Conservation (phyloP, 345 rosid genomes). For the Pistacia vera region DNA sequence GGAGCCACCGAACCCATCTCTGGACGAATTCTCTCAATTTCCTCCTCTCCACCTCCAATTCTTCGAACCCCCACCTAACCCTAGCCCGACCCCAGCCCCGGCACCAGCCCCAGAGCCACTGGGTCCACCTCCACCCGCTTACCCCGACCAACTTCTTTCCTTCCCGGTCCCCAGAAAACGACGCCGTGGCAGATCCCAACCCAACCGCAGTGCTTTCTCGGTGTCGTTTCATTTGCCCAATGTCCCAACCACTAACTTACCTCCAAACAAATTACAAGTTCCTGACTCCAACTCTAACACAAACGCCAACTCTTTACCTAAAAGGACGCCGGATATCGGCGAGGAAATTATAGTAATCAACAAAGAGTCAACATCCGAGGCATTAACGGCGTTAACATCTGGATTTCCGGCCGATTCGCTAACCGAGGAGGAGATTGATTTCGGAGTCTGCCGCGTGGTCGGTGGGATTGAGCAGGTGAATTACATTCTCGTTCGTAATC, state of each 20-base stretch:
- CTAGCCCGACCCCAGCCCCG: constrained; percentile 36
- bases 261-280: constrained; percentile 8
- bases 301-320: constrained; percentile 24
- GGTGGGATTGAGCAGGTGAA: constrained; percentile 98
- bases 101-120: constrained; percentile 27
- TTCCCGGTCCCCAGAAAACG: constrained; percentile 69
- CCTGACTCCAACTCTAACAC: constrained; percentile 24
- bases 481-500: constrained; percentile 88
- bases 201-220: constrained; percentile 35
- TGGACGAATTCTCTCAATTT: constrained; percentile 38
- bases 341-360: constrained; percentile 95
- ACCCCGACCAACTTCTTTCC: constrained; percentile 27
- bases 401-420: constrained; percentile 96
- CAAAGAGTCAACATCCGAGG: constrained; percentile 88
- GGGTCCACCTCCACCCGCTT: neutral
- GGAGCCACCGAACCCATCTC: constrained; percentile 43
- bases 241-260: constrained; percentile 14
- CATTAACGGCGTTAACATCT: constrained; percentile 80
- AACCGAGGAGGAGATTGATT: constrained; percentile 88
- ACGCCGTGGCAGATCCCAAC: constrained; percentile 85
- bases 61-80: constrained; percentile 39
- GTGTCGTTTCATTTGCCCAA: constrained; percentile 44
- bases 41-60: constrained; percentile 45
- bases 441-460: constrained; percentile 69
- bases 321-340: constrained; percentile 37